Conservation (phyloP, 139 green algal genomes). For the Tetradesmus lagerheimii region DNA sequence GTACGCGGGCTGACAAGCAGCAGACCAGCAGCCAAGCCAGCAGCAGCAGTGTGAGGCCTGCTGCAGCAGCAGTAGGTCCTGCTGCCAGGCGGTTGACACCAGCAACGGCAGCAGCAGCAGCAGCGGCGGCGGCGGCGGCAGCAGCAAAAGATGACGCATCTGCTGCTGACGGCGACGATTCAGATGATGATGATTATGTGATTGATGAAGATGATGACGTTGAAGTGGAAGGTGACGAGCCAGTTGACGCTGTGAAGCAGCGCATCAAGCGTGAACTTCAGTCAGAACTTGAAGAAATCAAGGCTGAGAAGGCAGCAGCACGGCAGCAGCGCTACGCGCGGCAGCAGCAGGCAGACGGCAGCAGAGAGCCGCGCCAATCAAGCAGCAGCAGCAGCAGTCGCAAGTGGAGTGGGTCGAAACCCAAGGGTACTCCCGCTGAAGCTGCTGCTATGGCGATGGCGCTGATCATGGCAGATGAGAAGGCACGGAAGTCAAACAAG, state of each 20-base stretch:
- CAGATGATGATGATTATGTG: constrained; percentile 40
- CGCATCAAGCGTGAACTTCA: constrained; percentile 44
- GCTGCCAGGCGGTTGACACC: not conserved
- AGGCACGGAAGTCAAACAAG: not conserved
- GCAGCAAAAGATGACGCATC: not conserved
- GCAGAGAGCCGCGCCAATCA: not conserved
- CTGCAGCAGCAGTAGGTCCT: not conserved
- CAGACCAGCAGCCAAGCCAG: not conserved
- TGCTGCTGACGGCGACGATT: constrained; percentile 26
- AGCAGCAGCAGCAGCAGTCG: not conserved
- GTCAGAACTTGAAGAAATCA: constrained; percentile 55
- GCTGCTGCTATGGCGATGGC: constrained; percentile 33
- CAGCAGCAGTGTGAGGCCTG: not conserved
- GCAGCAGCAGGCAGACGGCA: not conserved
- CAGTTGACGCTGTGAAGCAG: not conserved
- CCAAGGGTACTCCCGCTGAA: constrained; percentile 23
- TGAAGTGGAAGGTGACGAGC: constrained; percentile 24
- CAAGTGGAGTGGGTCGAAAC: not conserved
- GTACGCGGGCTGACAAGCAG: not conserved
- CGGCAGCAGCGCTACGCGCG: not conserved
- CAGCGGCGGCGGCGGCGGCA: not conserved
- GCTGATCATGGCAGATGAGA: constrained; percentile 19
- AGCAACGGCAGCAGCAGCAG: not conserved
- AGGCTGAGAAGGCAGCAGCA: constrained; percentile 45
- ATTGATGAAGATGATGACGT: constrained; percentile 49